Evolutionary conservation across 176 grass and related monocot species (phyloP).

Genomic region (Paspalum vaginatum): DNA sequence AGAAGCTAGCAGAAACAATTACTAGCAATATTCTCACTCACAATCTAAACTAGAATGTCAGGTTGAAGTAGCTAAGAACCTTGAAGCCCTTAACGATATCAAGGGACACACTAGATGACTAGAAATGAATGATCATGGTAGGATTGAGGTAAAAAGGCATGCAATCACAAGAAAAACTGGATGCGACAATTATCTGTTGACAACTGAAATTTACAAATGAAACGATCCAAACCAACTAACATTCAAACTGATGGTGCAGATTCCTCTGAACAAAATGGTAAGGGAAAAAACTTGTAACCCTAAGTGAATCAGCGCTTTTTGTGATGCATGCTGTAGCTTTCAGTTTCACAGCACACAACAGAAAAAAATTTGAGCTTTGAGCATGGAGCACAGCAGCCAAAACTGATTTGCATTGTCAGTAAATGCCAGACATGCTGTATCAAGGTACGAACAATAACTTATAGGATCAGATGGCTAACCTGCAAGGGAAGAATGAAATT

Average conservation of each 20-base stretch:
- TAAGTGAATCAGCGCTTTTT: background rate
- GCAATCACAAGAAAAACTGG: background rate
- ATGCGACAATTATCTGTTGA: background rate
- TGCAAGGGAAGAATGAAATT: constrained; percentile 89
- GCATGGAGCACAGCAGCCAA: constrained; percentile 9
- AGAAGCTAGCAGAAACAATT: constrained; percentile 16
- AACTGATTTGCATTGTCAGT: constrained; percentile 27
- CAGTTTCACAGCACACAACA: constrained; percentile 4
- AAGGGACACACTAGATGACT: background rate
- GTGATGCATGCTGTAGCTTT: background rate
- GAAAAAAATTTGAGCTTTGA: constrained; percentile 3
- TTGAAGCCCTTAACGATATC: background rate
- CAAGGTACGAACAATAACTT: constrained; percentile 16
- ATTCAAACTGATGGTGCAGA: constrained; percentile 10
- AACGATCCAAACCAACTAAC: constrained; percentile 18
- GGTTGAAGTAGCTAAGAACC: background rate
- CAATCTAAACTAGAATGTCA: background rate
- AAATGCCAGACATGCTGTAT: background rate
- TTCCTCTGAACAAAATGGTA: background rate
- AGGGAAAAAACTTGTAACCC: background rate
- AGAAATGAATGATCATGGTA: constrained; percentile 10
- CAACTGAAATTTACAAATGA: background rate
- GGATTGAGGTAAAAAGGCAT: background rate
- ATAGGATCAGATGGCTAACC: constrained; percentile 49
- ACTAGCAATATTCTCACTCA: background rate